Conservation (phyloP, 139 green algal genomes). For the Ettlia oleoabundans region DNA sequence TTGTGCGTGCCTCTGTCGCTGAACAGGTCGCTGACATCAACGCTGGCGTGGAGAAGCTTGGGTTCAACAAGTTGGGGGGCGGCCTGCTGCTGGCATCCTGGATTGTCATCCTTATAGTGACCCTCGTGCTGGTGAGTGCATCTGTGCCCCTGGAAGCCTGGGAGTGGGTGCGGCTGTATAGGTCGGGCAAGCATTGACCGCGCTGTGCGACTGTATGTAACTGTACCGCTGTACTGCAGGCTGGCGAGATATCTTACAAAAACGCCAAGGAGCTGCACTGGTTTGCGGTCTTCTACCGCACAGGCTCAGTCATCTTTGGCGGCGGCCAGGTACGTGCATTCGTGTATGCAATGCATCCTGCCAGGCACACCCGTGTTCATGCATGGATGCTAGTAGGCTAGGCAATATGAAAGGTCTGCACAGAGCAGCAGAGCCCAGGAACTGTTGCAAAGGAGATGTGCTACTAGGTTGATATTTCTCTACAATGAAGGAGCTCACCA, state of each 20-base stretch:
- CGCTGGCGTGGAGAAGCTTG: slow-evolving; percentile 63
- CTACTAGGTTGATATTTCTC: no score
- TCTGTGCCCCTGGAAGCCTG: no score
- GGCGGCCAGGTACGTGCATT: slow-evolving; percentile 76
- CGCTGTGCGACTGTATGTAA: not conserved
- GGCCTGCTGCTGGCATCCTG: slow-evolving; percentile 64
- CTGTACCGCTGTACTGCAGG: no score
- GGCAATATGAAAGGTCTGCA: no score
- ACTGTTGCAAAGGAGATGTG: no score
- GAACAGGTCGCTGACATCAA: slow-evolving; percentile 39
- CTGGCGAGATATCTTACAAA: slow-evolving; percentile 49
- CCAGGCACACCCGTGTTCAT: not conserved
- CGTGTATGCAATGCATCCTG: not conserved
- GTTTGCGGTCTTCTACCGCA: slow-evolving; percentile 90
- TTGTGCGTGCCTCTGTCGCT: not conserved
- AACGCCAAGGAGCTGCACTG: slow-evolving; percentile 70
- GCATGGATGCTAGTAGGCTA: no score
- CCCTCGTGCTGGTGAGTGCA: slow-evolving; percentile 32
- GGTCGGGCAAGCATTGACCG: not conserved
- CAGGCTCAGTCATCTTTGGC: slow-evolving; percentile 93
- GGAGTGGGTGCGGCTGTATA: no score
- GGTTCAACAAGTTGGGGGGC: slow-evolving; percentile 64
- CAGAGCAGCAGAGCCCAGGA: no score
- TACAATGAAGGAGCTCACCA: no score
- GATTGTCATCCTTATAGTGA: slow-evolving; percentile 61